Base-by-base conservation (phyloP, 306 rosid species). In the Trifolium pratense region DNA sequence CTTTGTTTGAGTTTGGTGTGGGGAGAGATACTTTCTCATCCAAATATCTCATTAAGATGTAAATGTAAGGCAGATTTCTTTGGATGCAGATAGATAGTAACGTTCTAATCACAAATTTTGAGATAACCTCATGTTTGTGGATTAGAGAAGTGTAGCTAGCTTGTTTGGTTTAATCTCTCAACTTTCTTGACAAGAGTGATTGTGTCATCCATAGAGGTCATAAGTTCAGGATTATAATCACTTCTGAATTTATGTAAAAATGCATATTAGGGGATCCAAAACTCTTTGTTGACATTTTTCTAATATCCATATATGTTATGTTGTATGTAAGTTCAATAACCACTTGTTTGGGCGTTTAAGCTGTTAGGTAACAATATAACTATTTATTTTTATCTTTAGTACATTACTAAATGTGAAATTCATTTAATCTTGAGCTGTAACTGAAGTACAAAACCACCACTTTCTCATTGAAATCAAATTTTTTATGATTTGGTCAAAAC, bases 71-170 rank as follows among this genome's bases (percentile, higher is more conserved):
- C 18, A 62, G 37, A 73, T 60, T 67, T 60, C 66, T 68, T 62
- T 52, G 42, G 51, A 53, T 61, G 67, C 29, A 23, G 16, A 57
- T 25, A 21, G 49, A 49, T 31, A 5, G 15, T 71, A 46, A 57
- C 51, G 40, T 16, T 12, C 45, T 48, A 37, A 40, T 42, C 34
- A 17, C 58, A 48, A 25, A 32, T 45, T 74, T 56, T 76, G 66
- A 65, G 76, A 72, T 57, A 45, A n/a, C 61, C 51, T 65, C 46
- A 66, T 69, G 62, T 18, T 66, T 76, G 43, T 67, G 67, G 66
- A 49, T 11, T 31, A 23, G 12, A 66, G 61, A 81, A 57, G 31
- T 45, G 66, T 65, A 39, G 66, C 9, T 71, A 29, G 69, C 55
- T 53, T 55, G 51, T 39, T 43, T 63, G 23, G 36, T 40, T 56